A percentile compares a stretch with the other conserved stretches of the same genome.
Evolutionary conservation across 345 rosid species (phyloP).

Genomic region (Lagerstroemia speciosa): DNA sequence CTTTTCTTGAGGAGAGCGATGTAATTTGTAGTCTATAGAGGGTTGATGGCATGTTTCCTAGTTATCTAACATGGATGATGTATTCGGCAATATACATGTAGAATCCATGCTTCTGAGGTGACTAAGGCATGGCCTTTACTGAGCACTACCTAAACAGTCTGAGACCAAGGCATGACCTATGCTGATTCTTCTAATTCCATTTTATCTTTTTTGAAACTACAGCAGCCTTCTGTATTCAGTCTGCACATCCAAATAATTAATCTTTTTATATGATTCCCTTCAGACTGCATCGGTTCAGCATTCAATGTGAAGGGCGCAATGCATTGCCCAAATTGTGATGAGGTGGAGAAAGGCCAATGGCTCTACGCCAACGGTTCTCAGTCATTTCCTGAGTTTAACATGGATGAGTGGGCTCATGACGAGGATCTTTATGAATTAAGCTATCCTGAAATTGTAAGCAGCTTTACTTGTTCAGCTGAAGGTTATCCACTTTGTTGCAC

Average conservation of each 20-base stretch:
- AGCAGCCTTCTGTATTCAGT: background rate
- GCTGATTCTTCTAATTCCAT: background rate
- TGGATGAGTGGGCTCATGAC: conserved; percentile 89
- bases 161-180: background rate
- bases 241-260: background rate
- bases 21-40: background rate
- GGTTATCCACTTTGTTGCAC: background rate
- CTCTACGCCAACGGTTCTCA: conserved; percentile 79
- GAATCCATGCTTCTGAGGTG: background rate
- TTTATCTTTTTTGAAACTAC: background rate
- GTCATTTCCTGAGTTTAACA: conserved; percentile 62
- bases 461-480: background rate
- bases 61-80: background rate
- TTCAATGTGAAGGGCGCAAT: conserved; percentile 90
- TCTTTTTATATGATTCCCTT: conserved; percentile 6
- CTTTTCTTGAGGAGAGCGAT: background rate
- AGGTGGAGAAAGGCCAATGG: conserved; percentile 98
- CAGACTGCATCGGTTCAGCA: conserved; percentile 99
- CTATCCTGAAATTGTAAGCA: conserved; percentile 77
- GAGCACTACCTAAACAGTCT: background rate
- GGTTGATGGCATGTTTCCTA: background rate
- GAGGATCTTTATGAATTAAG: conserved; percentile 78
- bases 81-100: background rate
- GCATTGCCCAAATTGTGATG: conserved; percentile 99
- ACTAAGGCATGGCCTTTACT: too few species aligned